Evolutionary conservation across 2,329 filamentous ascomycete species (phyloP).

Genomic region (Elsinoe ampelina): DNA sequence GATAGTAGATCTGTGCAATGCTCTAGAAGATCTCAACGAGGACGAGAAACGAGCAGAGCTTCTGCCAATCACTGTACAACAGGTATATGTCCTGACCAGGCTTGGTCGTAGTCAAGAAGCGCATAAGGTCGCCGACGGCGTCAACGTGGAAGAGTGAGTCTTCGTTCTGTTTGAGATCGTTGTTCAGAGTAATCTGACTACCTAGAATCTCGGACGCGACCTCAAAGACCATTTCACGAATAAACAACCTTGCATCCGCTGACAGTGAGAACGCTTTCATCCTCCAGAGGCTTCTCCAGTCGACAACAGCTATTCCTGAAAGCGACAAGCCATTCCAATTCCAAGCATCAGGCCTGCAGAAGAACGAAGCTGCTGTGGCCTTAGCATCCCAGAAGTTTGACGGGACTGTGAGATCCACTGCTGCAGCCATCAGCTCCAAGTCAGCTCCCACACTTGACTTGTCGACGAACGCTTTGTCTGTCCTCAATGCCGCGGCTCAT

Average conservation of each 20-base stretch:
- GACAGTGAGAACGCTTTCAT: constrained; percentile 56
- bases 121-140: constrained; percentile 49
- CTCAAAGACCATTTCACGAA: constrained; percentile 55
- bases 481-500: constrained; percentile 65
- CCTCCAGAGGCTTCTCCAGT: constrained; percentile 52
- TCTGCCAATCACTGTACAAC: constrained; percentile 66
- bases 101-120: constrained; percentile 60
- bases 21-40: constrained; percentile 61
- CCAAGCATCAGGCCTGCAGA: constrained; percentile 52
- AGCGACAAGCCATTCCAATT: constrained; percentile 63
- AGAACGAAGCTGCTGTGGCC: constrained; percentile 56
- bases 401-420: constrained; percentile 52
- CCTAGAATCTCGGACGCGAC: constrained; percentile 57
- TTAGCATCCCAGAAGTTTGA: constrained; percentile 58
- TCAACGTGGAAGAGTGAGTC: constrained; percentile 54
- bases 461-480: constrained; percentile 46
- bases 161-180: not conserved
- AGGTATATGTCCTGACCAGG: constrained; percentile 60
- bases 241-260: constrained; percentile 50
- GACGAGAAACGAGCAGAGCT: constrained; percentile 68
- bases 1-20: constrained; percentile 54
- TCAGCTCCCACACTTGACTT: constrained; percentile 32
- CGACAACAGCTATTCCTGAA: constrained; percentile 43
- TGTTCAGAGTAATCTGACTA: not conserved
- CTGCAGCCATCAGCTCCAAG: constrained; percentile 39